Base-by-base conservation (phyloP, 495 filamentous ascomycete genomes). In the Parachaetomium inaequale region DNA sequence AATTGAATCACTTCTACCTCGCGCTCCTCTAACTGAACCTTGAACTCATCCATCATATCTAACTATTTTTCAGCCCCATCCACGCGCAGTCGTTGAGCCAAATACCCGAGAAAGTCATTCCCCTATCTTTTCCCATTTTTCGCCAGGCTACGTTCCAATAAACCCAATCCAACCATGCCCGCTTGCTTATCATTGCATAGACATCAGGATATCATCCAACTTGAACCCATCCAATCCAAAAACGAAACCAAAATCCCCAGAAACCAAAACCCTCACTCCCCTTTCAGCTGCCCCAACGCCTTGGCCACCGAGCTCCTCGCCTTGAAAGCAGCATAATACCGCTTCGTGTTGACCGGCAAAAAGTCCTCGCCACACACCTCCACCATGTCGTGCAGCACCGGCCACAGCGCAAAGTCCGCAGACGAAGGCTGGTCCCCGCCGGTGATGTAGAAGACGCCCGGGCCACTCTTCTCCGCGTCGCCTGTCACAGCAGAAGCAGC, bases 391-490 rank as follows among this genome's bases (percentile, higher is more conserved):
- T 86, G 71, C 43, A 93, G 72, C 11, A 90, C 79, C 0, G 90
- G 89, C 87, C 87, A 92, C 11, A 90, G 75, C 0, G 85, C 83
- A 66, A 84, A 91, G 70, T 93, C 90, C 11, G 85, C 88, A 17
- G 90, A 77, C 2, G 81, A 80, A 17, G 87, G 79, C 2, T 63
- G 63, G 0, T 72, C 59, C 0, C 86, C 88, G 17, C 82, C 82
- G 6, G 89, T 82, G 63, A 86, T 90, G 31, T 70, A 52, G 71
- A 73, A 58, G 17, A 5, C 14, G 17, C 31, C 21, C 4, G n/a
- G 15, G 12, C 31, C 21, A 21, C 23, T 47, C 11, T 36, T 29
- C 8, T 52, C 49, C 8, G 2, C 8, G n/a, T 21, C 42, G 8
- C 43, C 43, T 10, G 38, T 21, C 3, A 32, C 47, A 38, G 46